phyloP scores from a whole-genome alignment of 164 flowering plant genomes.

The Chimonanthus salicifolius region DNA sequence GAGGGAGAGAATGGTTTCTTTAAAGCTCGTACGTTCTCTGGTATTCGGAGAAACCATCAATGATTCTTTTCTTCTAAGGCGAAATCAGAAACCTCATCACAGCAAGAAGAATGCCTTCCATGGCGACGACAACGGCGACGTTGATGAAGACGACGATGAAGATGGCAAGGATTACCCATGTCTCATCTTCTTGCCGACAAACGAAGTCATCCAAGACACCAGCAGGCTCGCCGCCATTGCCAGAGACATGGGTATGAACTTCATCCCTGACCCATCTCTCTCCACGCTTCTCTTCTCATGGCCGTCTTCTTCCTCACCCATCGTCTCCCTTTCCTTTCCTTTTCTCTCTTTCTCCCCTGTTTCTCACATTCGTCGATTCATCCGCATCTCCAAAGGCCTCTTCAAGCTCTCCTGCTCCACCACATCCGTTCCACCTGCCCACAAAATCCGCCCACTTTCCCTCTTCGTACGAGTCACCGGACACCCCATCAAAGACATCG shows the following conservation, averaged over 20 bases:
- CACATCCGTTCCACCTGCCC: not conserved
- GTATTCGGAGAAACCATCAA: slow-evolving; percentile 40
- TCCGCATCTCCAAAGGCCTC: slow-evolving; percentile 39
- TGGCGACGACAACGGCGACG: not conserved
- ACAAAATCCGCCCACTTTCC: slow-evolving; percentile 12
- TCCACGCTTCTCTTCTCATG: slow-evolving; percentile 60
- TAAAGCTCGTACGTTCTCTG: slow-evolving; percentile 58
- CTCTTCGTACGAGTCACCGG: slow-evolving; percentile 34
- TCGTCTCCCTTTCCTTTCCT: slow-evolving; percentile 51
- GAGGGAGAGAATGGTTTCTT: slow-evolving; percentile 38
- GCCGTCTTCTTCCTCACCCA: slow-evolving; percentile 24
- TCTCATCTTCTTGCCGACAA: slow-evolving; percentile 51
- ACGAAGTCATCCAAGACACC: slow-evolving; percentile 42
- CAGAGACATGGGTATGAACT: slow-evolving; percentile 60
- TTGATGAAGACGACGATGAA: not conserved
- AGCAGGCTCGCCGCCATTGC: slow-evolving; percentile 51
- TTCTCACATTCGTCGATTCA: slow-evolving; percentile 42
- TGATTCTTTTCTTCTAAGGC: slow-evolving; percentile 19
- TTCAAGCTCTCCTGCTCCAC: slow-evolving; percentile 47
- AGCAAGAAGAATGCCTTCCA: not conserved
- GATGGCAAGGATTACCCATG: slow-evolving; percentile 14
- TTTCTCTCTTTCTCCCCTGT: slow-evolving; percentile 37
- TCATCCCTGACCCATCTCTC: slow-evolving; percentile 56
- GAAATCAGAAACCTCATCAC: slow-evolving; percentile 5
- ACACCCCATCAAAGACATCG: slow-evolving; percentile 38